Evolutionary conservation across 2,329 filamentous ascomycete species (phyloP).

Genomic region (Colletotrichum acutatum): DNA sequence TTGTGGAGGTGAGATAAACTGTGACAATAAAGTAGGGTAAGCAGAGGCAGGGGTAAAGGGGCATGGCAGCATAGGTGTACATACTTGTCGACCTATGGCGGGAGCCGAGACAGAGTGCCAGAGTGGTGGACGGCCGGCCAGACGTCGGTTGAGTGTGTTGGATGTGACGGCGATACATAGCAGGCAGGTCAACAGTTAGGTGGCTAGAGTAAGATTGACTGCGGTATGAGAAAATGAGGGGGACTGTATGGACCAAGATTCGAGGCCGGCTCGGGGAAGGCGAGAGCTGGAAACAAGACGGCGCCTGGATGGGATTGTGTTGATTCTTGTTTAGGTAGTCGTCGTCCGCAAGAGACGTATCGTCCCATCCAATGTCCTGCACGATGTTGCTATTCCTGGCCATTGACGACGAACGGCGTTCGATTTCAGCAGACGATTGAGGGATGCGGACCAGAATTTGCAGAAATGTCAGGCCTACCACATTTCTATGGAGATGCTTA

Average conservation of each 20-base stretch:
- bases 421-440: not conserved
- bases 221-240: not conserved
- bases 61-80: not conserved
- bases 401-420: not conserved
- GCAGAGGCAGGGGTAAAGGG: not conserved
- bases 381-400: conserved; percentile 29
- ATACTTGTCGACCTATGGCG: not conserved
- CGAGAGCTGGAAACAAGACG: conserved; percentile 18
- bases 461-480: conserved; percentile 1
- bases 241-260: conserved; percentile 16
- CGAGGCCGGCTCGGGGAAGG: conserved; percentile 4
- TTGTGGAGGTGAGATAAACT: conserved; percentile 6
- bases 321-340: conserved; percentile 25
- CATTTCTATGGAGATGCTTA: not conserved
- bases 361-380: conserved; percentile 22
- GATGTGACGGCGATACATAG: not conserved
- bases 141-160: not conserved
- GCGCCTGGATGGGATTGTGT: conserved; percentile 10
- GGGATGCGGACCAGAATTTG: conserved; percentile 6
- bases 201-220: conserved; percentile 1
- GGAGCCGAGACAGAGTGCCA: not conserved
- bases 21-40: not conserved
- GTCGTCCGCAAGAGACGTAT: conserved; percentile 4
- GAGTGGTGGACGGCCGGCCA: not conserved
- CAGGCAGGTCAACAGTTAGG: not conserved